Evolutionary conservation across 495 filamentous ascomycete genomes (phyloP).

Genomic region (Cercophora sp.): DNA sequence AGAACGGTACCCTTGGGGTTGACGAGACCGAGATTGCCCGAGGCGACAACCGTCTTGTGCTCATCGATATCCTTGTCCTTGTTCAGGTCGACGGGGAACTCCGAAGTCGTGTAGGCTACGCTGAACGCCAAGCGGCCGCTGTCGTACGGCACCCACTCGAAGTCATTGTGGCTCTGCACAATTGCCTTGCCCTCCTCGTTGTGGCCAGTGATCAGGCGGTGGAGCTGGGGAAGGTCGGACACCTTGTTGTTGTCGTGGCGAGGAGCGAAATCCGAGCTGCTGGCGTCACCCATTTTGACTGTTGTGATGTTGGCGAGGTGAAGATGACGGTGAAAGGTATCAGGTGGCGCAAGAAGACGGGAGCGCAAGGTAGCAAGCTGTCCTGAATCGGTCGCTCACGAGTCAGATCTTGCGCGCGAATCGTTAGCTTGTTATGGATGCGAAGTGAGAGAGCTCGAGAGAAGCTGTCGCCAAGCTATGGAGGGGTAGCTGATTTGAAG

Average conservation of each 20-base stretch:
- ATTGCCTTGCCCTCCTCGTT: conserved; percentile 35
- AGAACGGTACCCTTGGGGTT: conserved; percentile 51
- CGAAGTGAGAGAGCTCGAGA: too few species aligned
- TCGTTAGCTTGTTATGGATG: too few species aligned
- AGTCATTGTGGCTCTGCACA: conserved; percentile 29
- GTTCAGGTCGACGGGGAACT: conserved; percentile 52
- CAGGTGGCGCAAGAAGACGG: neutral
- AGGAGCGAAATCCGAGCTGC: neutral
- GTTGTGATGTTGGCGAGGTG: neutral
- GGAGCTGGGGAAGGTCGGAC: conserved; percentile 33
- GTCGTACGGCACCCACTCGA: conserved; percentile 28
- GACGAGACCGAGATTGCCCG: conserved; percentile 43
- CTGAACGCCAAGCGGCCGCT: conserved; percentile 30
- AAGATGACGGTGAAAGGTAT: neutral
- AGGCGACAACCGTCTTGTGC: conserved; percentile 29
- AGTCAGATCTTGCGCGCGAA: too few species aligned
- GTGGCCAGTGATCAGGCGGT: conserved; percentile 40
- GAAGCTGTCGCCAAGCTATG: too few species aligned
- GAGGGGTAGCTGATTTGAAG: too few species aligned
- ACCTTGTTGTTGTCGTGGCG: conserved; percentile 11
- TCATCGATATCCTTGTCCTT: conserved; percentile 47
- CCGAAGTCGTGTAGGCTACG: conserved; percentile 46
- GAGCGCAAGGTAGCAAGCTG: neutral
- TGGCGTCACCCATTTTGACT: conserved; percentile 16
- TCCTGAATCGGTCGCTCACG: too few species aligned